Evolutionary conservation across 208 protist species (phyloP).

Genomic region (Trypanosoma congolense): DNA sequence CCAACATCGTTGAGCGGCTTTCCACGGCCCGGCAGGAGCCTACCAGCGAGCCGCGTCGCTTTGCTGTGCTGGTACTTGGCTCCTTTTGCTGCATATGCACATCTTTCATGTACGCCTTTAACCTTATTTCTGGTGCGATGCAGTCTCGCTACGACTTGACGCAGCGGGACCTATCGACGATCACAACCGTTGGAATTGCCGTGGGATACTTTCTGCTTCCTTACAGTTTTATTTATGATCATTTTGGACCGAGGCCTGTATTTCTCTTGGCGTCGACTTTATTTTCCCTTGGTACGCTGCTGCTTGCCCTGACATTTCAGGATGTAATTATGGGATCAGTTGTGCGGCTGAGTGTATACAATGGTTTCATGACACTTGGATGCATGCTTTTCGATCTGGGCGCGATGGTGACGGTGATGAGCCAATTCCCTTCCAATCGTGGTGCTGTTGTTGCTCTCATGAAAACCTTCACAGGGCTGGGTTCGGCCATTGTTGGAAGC

Average conservation of each 20-base stretch:
- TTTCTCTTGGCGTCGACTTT: constrained; percentile 44
- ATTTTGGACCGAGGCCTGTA: constrained; percentile 64
- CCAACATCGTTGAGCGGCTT: constrained; percentile 14
- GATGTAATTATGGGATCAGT: constrained; percentile 48
- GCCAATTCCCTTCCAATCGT: constrained; percentile 65
- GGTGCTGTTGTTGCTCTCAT: constrained; percentile 76
- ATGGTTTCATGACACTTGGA: constrained; percentile 46
- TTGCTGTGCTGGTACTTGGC: constrained; percentile 29
- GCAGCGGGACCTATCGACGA: constrained; percentile 68
- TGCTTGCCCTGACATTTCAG: constrained; percentile 59
- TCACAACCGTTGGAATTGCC: constrained; percentile 61
- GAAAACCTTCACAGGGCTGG: constrained; percentile 84
- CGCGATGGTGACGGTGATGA: constrained; percentile 66
- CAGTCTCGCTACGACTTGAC: constrained; percentile 60
- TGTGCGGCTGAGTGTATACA: constrained; percentile 50
- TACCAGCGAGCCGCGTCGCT: constrained; percentile 38
- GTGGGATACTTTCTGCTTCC: constrained; percentile 61
- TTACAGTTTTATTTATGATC: constrained; percentile 64
- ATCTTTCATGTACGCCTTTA: constrained; percentile 71
- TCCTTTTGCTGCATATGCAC: constrained; percentile 53
- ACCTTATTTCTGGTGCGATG: constrained; percentile 65
- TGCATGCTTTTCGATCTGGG: constrained; percentile 68
- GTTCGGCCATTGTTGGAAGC: constrained; percentile 64
- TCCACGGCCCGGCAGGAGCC: constrained; percentile 18
- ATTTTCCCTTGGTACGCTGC: constrained; percentile 49